Percentiles rank a stretch among this genome's conserved stretches.
Evolutionary conservation across 2,329 filamentous ascomycete genomes (phyloP).

Genomic region (Teratosphaeria epicoccoides): DNA sequence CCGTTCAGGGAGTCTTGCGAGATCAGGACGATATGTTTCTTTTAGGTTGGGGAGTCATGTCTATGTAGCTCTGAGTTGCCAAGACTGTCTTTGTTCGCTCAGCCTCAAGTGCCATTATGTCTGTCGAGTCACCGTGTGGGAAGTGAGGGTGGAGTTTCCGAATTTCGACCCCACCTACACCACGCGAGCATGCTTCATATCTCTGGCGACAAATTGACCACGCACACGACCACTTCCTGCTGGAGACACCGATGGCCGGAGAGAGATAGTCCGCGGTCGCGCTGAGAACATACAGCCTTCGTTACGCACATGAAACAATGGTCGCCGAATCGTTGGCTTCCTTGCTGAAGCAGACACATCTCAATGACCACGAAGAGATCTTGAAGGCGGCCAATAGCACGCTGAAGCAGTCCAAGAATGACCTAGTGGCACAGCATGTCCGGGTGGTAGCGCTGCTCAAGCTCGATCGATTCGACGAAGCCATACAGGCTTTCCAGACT

Average conservation of each 20-base stretch:
- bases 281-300: background rate
- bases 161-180: background rate
- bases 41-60: slow-evolving; percentile 12
- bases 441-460: slow-evolving; percentile 67
- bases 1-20: slow-evolving; percentile 30
- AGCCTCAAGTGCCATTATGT: too few species aligned
- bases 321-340: slow-evolving; percentile 32
- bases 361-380: slow-evolving; percentile 64
- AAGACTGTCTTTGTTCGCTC: too few species aligned
- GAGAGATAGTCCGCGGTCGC: background rate
- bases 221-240: background rate
- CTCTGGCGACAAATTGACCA: background rate
- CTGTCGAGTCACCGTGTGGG: too few species aligned
- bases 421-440: slow-evolving; percentile 54
- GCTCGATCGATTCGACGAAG: slow-evolving; percentile 72
- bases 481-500: slow-evolving; percentile 56
- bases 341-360: slow-evolving; percentile 46
- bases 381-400: slow-evolving; percentile 52
- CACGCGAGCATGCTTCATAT: background rate
- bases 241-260: background rate
- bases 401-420: slow-evolving; percentile 48
- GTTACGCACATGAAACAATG: background rate
- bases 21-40: slow-evolving; percentile 33
- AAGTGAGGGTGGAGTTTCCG: background rate
- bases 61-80: background rate